Evolutionary conservation across 441 rosid species (phyloP).

Genomic region (Lepidium campestre): DNA sequence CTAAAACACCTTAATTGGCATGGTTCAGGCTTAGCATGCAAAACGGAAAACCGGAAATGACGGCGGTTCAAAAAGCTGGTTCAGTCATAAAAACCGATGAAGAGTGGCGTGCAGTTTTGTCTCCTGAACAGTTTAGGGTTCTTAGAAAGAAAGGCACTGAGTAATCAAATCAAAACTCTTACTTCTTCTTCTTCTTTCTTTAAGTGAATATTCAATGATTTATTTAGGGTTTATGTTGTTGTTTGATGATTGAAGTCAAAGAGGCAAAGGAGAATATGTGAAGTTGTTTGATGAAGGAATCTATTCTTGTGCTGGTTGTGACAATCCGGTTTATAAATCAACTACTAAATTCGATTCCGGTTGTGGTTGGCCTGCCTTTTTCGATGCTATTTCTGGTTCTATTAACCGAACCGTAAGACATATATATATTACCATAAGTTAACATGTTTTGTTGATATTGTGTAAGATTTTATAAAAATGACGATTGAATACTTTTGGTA

Average conservation of each 20-base stretch:
- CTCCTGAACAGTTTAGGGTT: slow-evolving; percentile 68
- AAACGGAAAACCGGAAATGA: slow-evolving; percentile 6
- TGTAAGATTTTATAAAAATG: too few species aligned
- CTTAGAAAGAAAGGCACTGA: slow-evolving; percentile 65
- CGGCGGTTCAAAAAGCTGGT: slow-evolving; percentile 34
- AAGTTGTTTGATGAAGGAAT: slow-evolving; percentile 48
- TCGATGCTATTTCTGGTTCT: slow-evolving; percentile 66
- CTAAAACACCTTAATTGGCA: neutral
- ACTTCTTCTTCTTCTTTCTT: neutral
- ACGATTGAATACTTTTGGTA: slow-evolving; percentile 19
- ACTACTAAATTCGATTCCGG: slow-evolving; percentile 61
- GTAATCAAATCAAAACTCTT: slow-evolving; percentile 28
- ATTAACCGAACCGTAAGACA: slow-evolving; percentile 45
- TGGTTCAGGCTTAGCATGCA: neutral
- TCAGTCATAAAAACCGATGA: slow-evolving; percentile 50
- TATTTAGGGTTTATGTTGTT: neutral
- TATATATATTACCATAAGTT: too few species aligned
- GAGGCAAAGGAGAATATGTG: slow-evolving; percentile 70
- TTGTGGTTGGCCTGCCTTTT: slow-evolving; percentile 90
- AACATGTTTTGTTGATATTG: too few species aligned
- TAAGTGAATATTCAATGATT: too few species aligned
- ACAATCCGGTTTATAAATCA: slow-evolving; percentile 57
- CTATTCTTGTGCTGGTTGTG: slow-evolving; percentile 61
- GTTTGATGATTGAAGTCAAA: slow-evolving; percentile 35
- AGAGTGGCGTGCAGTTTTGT: slow-evolving; percentile 67